phyloP scores from a whole-genome alignment of 345 rosid genomes.

The Microthlaspi erraticum region DNA sequence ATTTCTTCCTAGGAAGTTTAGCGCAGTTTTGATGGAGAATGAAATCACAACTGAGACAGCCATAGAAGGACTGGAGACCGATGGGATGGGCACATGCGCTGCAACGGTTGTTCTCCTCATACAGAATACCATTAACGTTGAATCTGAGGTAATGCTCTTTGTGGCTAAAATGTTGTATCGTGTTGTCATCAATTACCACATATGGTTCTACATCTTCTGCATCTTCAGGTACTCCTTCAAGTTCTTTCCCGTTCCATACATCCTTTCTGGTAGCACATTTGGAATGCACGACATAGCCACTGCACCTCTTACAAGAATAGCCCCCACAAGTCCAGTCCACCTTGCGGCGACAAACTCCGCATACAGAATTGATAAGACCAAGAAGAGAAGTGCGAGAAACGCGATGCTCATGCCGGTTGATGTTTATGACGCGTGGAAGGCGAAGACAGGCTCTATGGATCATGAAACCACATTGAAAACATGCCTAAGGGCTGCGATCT shows the following conservation, averaged over 20 bases:
- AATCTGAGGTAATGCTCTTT: background rate
- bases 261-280: background rate
- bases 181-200: background rate
- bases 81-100: background rate
- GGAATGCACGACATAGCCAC: background rate
- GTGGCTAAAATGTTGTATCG: slow-evolving; percentile 1
- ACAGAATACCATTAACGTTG: background rate
- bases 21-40: background rate
- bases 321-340: slow-evolving; percentile 14
- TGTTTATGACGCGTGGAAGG: slow-evolving; percentile 14
- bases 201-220: background rate
- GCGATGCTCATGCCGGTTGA: slow-evolving; percentile 20
- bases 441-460: slow-evolving; percentile 15
- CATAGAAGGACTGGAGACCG: background rate
- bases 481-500: slow-evolving; percentile 16
- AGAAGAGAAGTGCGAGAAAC: background rate
- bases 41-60: background rate
- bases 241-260: slow-evolving; percentile 19
- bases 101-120: background rate
- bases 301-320: slow-evolving; percentile 4
- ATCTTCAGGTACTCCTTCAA: background rate
- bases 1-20: background rate
- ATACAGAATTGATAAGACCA: background rate
- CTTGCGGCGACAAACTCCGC: slow-evolving; percentile 19
- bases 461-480: slow-evolving; percentile 10